Conservation (phyloP, 1,284 basidiomycete genomes). For the Leucoagaricus sp. region DNA sequence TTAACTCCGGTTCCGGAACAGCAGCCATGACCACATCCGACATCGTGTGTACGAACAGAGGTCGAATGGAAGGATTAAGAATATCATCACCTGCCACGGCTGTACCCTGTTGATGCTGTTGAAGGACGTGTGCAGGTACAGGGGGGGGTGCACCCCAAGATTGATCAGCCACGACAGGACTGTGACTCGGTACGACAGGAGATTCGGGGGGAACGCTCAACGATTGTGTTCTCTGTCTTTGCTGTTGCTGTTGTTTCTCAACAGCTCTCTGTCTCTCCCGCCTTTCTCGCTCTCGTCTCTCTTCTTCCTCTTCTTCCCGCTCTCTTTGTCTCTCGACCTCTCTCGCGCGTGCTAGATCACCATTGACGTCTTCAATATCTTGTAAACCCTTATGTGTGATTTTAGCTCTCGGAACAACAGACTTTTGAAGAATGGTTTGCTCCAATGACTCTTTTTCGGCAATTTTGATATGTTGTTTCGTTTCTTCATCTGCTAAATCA, state of each 20-base stretch:
- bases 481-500: constrained; percentile 83
- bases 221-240: constrained; percentile 44
- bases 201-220: constrained; percentile 67
- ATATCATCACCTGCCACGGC: constrained; percentile 5
- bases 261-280: constrained; percentile 53
- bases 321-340: constrained; percentile 57
- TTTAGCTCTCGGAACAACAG: constrained; percentile 74
- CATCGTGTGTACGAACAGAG: constrained; percentile 42
- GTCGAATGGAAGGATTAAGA: constrained; percentile 29
- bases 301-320: constrained; percentile 63
- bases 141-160: constrained; percentile 63
- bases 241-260: constrained; percentile 34
- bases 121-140: constrained; percentile 44
- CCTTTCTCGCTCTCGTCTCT: constrained; percentile 63
- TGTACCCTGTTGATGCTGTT: constrained; percentile 10
- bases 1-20: constrained; percentile 60
- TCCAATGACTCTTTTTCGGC: constrained; percentile 79
- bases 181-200: constrained; percentile 47
- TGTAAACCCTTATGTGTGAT: constrained; percentile 89
- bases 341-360: constrained; percentile 45
- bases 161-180: constrained; percentile 23
- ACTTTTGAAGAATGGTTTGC: constrained; percentile 79
- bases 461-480: constrained; percentile 74
- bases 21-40: constrained; percentile 37
- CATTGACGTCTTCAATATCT: constrained; percentile 78